These are phyloP conservation scores for Phytophthora boehmeriae DNA, from an alignment of 352 stramenopile genomes.

Conservation along the genomic window DNA sequence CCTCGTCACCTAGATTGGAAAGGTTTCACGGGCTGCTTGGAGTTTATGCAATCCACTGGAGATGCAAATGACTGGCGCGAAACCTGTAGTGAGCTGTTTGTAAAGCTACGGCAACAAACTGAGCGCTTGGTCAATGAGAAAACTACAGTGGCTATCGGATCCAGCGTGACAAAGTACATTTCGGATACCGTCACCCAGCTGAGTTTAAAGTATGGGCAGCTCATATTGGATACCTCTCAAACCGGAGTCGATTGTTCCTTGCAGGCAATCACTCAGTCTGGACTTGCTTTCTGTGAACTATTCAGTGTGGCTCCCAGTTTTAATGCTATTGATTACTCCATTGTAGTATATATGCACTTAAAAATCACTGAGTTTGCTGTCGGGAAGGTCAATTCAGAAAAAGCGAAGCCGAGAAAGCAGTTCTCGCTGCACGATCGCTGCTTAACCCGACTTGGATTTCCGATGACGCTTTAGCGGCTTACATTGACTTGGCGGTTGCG, in stretches of 20 bases:
- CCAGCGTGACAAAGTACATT: constrained; percentile 16
- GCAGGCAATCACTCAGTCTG: constrained; percentile 18
- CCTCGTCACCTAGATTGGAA: constrained; percentile 11
- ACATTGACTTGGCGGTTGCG: constrained; percentile 10
- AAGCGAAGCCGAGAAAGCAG: constrained; percentile 9
- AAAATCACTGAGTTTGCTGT: constrained; percentile 18
- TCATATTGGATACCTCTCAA: constrained; percentile 2
- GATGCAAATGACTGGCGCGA: constrained; percentile 2
- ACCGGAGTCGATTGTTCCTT: constrained; percentile 2
- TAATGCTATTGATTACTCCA: constrained; percentile 20
- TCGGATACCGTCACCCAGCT: constrained; percentile 14
- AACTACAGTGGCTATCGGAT: constrained; percentile 8
- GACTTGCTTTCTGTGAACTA: constrained; percentile 21
- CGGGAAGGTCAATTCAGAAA: constrained; percentile 5
- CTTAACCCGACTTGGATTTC: constrained; percentile 24
- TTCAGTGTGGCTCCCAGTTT: constrained; percentile 18
- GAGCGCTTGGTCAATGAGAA: constrained; percentile 9
- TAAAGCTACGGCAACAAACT: constrained; percentile 9
- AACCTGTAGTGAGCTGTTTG: constrained; percentile 15
- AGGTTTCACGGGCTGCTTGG: constrained; percentile 14
- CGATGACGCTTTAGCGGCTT: constrained; percentile 23
- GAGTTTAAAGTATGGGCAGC: constrained; percentile 17
- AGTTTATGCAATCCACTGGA: neutral
- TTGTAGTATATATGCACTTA: constrained; percentile 16
- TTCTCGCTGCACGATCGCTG: constrained; percentile 6